Conservation (phyloP, 345 rosid genomes). For the Leavenworthia alabamica region DNA sequence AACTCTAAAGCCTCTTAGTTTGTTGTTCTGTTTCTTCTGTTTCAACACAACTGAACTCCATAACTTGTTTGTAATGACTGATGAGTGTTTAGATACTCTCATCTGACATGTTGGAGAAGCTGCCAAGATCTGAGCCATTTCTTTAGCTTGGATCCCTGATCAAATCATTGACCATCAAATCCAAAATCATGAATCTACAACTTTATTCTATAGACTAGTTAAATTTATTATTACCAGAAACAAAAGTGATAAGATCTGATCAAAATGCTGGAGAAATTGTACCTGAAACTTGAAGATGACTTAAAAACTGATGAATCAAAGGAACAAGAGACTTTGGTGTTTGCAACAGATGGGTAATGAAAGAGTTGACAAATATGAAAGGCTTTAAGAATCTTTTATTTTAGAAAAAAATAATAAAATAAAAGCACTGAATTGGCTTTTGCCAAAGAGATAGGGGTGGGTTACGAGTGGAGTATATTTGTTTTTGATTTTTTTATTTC, state of each 20-base stretch:
- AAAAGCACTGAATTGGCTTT: conserved; percentile 41
- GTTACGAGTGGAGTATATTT: conserved; percentile 56
- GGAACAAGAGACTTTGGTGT: too few relatives aligned
- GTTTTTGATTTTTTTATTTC: conserved; percentile 31
- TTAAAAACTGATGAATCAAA: conserved; percentile 16
- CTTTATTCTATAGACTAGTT: too few relatives aligned
- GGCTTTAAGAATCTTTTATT: neutral
- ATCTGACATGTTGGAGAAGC: conserved; percentile 74
- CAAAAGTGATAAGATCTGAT: conserved; percentile 14
- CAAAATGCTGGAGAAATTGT: conserved; percentile 2
- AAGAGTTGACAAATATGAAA: conserved; percentile 21
- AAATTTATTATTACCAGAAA: conserved; percentile 20
- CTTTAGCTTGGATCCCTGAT: conserved; percentile 27
- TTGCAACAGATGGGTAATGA: conserved; percentile 29
- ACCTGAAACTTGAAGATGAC: conserved; percentile 21
- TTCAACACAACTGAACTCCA: conserved; percentile 61
- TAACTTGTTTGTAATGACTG: conserved; percentile 43
- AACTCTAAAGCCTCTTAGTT: conserved; percentile 47
- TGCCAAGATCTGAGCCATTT: conserved; percentile 84
- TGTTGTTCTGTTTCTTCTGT: conserved; percentile 58
- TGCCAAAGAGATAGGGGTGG: conserved; percentile 74
- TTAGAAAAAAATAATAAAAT: neutral
- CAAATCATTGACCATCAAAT: neutral
- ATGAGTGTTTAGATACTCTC: conserved; percentile 55
- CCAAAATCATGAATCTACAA: conserved; percentile 8